A percentile compares a stretch with the other conserved stretches of the same genome.
phyloP scores from a whole-genome alignment of 495 filamentous ascomycete genomes.

The Aspergillus baeticus region DNA sequence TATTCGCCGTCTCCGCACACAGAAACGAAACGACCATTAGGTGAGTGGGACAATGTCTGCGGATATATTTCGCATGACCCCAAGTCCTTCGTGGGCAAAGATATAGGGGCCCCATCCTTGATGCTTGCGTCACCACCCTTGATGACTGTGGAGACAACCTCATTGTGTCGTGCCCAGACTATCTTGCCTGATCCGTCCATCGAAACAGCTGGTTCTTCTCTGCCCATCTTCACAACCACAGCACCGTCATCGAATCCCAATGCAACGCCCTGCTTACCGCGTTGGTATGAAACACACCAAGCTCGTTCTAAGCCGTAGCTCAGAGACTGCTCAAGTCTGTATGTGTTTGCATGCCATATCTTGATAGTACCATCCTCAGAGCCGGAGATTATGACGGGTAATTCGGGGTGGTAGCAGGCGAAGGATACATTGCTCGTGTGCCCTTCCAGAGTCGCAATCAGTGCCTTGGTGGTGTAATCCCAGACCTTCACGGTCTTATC shows the following conservation, averaged over 20 bases:
- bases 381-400: slow-evolving; percentile 97
- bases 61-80: slow-evolving; percentile 97
- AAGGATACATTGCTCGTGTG: slow-evolving; percentile 99
- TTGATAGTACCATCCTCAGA: slow-evolving; percentile 97
- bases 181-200: slow-evolving; percentile 97
- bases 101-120: slow-evolving; percentile 86
- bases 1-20: slow-evolving; percentile 98
- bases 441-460: slow-evolving; percentile 94
- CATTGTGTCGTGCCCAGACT: slow-evolving; percentile 91
- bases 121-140: slow-evolving; percentile 80
- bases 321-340: slow-evolving; percentile 90
- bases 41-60: slow-evolving; percentile 89
- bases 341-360: slow-evolving; percentile 98
- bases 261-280: slow-evolving; percentile 87
- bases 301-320: slow-evolving; percentile 94
- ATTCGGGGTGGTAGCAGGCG: slow-evolving; percentile 94
- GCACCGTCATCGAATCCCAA: slow-evolving; percentile 98
- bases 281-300: slow-evolving; percentile 96
- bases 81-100: slow-evolving; percentile 87
- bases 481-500: slow-evolving; percentile 94
- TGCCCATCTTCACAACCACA: slow-evolving; percentile 94
- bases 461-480: slow-evolving; percentile 98
- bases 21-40: slow-evolving; percentile 95
- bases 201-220: slow-evolving; percentile 94
- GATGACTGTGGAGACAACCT: slow-evolving; percentile 91